Base-by-base conservation (phyloP, 306 rosid genomes). In the Glycine tomentella region DNA sequence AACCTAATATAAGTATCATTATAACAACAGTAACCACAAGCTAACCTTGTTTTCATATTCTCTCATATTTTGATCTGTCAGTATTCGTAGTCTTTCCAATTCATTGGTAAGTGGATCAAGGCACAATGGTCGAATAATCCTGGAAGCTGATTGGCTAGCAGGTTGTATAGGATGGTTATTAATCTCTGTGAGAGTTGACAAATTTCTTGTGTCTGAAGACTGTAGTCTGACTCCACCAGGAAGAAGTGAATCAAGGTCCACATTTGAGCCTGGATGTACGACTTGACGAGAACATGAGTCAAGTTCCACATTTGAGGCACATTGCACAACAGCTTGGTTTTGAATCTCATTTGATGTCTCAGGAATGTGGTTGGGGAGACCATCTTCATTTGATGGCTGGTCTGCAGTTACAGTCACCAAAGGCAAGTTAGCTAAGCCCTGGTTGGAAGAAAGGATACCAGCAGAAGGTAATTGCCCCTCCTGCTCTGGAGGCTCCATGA, bases 21-120 rank as follows among this genome's bases (percentile, higher is more conserved):
- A 75, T 33, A 59, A 6, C 65, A 57, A 74, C 46, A 63, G 12
- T 61, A 55, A 69, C 66, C 74, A 55, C 69, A 76, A 85, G 58
- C 94, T 63, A 81, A 95, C 99, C 94, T 1, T 50, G 56, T 88
- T 89, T 79, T 85, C 91, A 77, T 63, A 73, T 15, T 9, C 45
- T 79, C 83, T 90, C 3, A 53, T 38, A 40, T 56, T 69, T 63
- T 87, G 69, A 9, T 86, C 89, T 31, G 57, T 53, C 80, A 87
- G 87, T 76, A 66, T 87, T 7, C 33, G 77, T 66, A 92, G 52
- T 79, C 84, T 90, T 72, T 89, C 95, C 81, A 88, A 69, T 87
- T 91, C 97, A 68, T 31, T 75, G 67, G 84, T 83, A 59, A 95
- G 90, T 6, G 96, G 96, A 80, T 95, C 97, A 71, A 2, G 31